phyloP scores from a whole-genome alignment of 1,284 basidiomycete species.

The Athelia psychrophila region DNA sequence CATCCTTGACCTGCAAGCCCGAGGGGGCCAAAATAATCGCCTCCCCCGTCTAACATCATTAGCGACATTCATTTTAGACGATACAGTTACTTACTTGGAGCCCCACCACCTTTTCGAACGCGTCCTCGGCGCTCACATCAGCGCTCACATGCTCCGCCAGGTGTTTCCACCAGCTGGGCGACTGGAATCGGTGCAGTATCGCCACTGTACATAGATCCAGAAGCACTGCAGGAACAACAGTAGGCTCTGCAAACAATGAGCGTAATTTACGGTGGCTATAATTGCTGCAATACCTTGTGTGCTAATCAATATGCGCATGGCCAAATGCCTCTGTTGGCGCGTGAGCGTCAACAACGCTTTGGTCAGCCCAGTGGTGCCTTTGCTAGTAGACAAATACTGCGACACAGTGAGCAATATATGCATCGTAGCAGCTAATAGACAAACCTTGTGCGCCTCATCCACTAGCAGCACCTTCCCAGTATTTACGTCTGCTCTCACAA shows the following conservation, averaged over 20 bases:
- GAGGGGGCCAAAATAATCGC: background rate
- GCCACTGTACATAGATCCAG: slow-evolving; percentile 66
- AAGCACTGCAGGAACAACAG: slow-evolving; percentile 63
- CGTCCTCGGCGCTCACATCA: slow-evolving; percentile 51
- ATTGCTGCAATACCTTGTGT: slow-evolving; percentile 52
- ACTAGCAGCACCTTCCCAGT: slow-evolving; percentile 72
- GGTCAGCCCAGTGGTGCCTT: slow-evolving; percentile 49
- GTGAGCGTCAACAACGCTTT: slow-evolving; percentile 56
- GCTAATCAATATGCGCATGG: slow-evolving; percentile 69
- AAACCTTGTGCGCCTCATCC: slow-evolving; percentile 73
- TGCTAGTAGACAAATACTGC: slow-evolving; percentile 57
- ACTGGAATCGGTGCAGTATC: slow-evolving; percentile 70
- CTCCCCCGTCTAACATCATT: background rate
- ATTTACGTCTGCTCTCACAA: slow-evolving; percentile 56
- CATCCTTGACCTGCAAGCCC: background rate
- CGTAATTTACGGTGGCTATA: slow-evolving; percentile 9
- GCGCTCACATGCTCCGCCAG: slow-evolving; percentile 64
- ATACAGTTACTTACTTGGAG: slow-evolving; percentile 47
- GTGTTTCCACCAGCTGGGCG: slow-evolving; percentile 71
- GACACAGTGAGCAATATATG: slow-evolving; percentile 50
- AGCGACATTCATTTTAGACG: background rate
- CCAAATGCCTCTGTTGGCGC: slow-evolving; percentile 69
- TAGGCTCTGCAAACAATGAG: slow-evolving; percentile 49
- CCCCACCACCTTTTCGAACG: slow-evolving; percentile 63
- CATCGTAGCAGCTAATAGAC: slow-evolving; percentile 35